Conservation (phyloP, 2,329 filamentous ascomycete species). For the Macrophomina phaseolina region DNA sequence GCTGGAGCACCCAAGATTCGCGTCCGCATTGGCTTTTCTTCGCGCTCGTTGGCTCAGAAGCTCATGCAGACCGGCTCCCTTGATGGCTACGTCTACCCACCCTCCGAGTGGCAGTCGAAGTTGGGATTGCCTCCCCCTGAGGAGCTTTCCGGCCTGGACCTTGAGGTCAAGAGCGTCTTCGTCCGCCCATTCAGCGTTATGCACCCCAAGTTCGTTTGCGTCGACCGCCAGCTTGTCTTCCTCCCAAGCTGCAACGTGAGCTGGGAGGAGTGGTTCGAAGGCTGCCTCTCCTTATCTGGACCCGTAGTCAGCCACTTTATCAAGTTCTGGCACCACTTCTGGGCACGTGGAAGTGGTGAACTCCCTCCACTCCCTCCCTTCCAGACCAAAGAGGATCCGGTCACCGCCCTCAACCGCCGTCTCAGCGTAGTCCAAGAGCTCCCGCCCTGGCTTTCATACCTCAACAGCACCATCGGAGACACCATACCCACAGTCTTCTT, state of each 20-base stretch:
- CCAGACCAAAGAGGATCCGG: slow-evolving; percentile 10
- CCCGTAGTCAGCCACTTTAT: slow-evolving; percentile 66
- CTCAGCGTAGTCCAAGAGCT: slow-evolving; percentile 14
- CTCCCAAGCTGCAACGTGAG: slow-evolving; percentile 84
- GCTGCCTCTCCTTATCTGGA: slow-evolving; percentile 71
- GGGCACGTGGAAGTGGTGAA: slow-evolving; percentile 53
- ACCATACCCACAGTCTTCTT: slow-evolving; percentile 66
- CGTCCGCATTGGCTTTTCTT: slow-evolving; percentile 80
- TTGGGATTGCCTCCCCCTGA: slow-evolving; percentile 68
- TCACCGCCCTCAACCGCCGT: slow-evolving; percentile 12
- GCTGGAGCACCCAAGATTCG: slow-evolving; percentile 53
- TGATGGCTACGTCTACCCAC: slow-evolving; percentile 66
- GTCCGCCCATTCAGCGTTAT: slow-evolving; percentile 83
- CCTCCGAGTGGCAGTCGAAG: slow-evolving; percentile 62
- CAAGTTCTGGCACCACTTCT: slow-evolving; percentile 71
- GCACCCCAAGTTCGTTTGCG: slow-evolving; percentile 81
- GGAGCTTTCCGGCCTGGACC: slow-evolving; percentile 65
- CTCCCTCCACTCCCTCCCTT: slow-evolving; percentile 1
- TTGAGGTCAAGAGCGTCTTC: slow-evolving; percentile 78
- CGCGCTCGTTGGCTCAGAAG: slow-evolving; percentile 73
- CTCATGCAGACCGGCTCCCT: slow-evolving; percentile 71
- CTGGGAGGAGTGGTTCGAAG: slow-evolving; percentile 89
- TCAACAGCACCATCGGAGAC: not conserved
- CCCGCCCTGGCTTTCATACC: slow-evolving; percentile 20
- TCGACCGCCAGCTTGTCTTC: slow-evolving; percentile 71